Evolutionary conservation across 495 filamentous ascomycete species (phyloP).

Genomic region (Talaromyces nanjingensis): DNA sequence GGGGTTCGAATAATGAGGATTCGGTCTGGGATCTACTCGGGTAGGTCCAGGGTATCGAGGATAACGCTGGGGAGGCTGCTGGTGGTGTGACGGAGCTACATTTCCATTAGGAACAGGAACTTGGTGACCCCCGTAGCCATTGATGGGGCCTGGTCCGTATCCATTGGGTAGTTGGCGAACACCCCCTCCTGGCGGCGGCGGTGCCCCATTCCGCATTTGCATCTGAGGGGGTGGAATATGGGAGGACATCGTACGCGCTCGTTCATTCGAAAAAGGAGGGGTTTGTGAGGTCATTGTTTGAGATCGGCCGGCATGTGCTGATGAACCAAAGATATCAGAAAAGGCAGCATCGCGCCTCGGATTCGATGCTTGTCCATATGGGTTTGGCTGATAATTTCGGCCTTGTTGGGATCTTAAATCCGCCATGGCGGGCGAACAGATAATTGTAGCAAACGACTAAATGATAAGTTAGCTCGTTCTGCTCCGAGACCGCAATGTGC

Average conservation of each 20-base stretch:
- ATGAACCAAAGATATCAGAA: constrained; percentile 89
- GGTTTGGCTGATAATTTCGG: constrained; percentile 58
- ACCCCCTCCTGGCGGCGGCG: constrained; percentile 44
- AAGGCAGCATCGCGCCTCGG: constrained; percentile 91
- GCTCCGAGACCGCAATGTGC: background rate
- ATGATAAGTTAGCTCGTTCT: background rate
- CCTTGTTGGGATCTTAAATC: constrained; percentile 72
- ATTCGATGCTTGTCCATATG: constrained; percentile 62
- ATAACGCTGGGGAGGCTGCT: constrained; percentile 55
- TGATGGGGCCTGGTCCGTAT: constrained; percentile 33
- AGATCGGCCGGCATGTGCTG: constrained; percentile 78
- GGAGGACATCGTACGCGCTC: constrained; percentile 84
- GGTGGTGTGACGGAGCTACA: constrained; percentile 51
- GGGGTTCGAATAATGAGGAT: constrained; percentile 45
- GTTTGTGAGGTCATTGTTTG: constrained; percentile 77
- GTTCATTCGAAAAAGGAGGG: constrained; percentile 49
- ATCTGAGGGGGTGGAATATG: constrained; percentile 44
- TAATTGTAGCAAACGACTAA: background rate
- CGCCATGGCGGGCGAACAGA: constrained; percentile 53
- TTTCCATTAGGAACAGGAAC: constrained; percentile 42
- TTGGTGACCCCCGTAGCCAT: constrained; percentile 42
- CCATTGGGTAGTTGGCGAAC: constrained; percentile 50
- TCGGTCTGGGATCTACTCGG: constrained; percentile 62
- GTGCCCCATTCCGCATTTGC: constrained; percentile 23
- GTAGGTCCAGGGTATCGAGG: constrained; percentile 65